These are phyloP conservation scores for Klebsormidium nitens DNA, from an alignment of 139 green algal species.

Conservation along the genomic window DNA sequence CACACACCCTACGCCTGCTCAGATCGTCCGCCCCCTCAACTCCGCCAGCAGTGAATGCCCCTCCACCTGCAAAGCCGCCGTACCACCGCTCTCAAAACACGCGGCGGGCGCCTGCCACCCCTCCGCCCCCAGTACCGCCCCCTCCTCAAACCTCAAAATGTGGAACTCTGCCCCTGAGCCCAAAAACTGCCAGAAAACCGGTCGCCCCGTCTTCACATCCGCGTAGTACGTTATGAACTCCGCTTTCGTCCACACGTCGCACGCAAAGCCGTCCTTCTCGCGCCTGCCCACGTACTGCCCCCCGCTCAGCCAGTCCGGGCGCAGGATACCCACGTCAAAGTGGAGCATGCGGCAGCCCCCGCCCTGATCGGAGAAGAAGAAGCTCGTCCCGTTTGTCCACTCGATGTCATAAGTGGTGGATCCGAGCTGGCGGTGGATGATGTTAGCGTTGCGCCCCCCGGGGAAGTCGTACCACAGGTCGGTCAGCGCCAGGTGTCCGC, in stretches of 20 bases:
- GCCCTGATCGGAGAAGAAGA: conserved; percentile 25
- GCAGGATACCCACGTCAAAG: conserved; percentile 25
- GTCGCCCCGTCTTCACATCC: conserved; percentile 10
- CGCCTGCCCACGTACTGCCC: conserved; percentile 9
- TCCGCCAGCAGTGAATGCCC: too few relatives aligned
- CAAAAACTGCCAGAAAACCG: background rate
- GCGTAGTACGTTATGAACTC: conserved; percentile 38
- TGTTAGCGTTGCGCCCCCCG: conserved; percentile 21
- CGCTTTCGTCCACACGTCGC: conserved; percentile 27
- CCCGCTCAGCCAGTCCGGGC: conserved; percentile 21
- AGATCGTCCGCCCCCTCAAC: too few relatives aligned
- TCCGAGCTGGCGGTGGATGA: conserved; percentile 21
- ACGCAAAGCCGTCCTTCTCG: conserved; percentile 23
- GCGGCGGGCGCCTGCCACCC: background rate
- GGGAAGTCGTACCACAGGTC: conserved; percentile 31
- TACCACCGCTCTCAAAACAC: background rate
- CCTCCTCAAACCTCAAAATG: background rate
- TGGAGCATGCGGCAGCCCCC: background rate
- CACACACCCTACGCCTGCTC: too few relatives aligned
- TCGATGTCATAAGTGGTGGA: conserved; percentile 24
- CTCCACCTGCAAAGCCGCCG: too few relatives aligned
- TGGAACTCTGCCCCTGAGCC: background rate
- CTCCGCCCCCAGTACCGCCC: background rate
- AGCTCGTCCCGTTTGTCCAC: conserved; percentile 35
- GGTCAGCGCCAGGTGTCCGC: conserved; percentile 10